Base-by-base conservation (phyloP, 2,329 filamentous ascomycete species). In the Cytospora schulzeri region DNA sequence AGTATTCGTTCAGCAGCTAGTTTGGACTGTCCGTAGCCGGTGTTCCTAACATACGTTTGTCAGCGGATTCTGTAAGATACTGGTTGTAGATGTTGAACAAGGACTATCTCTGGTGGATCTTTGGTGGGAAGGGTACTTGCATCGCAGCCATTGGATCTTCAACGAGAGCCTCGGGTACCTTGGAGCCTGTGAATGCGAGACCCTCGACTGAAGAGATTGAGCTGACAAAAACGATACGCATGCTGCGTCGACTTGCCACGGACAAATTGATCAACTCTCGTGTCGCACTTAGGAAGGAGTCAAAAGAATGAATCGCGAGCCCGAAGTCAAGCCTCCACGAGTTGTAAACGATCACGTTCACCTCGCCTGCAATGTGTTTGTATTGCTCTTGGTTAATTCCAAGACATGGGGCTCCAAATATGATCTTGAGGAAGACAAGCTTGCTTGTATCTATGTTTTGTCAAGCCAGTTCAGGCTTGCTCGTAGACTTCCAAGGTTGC, bases 301-400 rank as follows among this genome's bases (percentile, higher is more conserved):
- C 45, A 48, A 72, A 72, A 0, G 68, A 71, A n/a, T 57, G 59
- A 2, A 71, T 41, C 0, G 70, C 57, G 3, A 70, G 67, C 2
- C 65, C 67, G 31, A 72, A 72, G 61, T 71, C 68, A 1, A 70
- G 64, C n/a, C 64, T 57, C 71, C 70, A 72, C 8, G 69, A 57
- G 33, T 72, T 71, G 45, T 67, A 70, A 9, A 71, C 52, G 6
- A 71, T 53, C 1, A 66, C 66, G 26, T 70, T 68, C 1, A 66
- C 66, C 15, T 69, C 59, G 14, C 24, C 15, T 15, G 26, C 17
- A 45, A 57, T 28, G 4, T 12, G 26, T 29, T 53, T n/a, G 1
- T 63, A 53, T 17, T 57, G 31, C 2, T 57, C 41, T 19, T 57
- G 9, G 45, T 1, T 4, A 2, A 63, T 26, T 11, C 60, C 60